Base-by-base conservation (phyloP, 352 stramenopile genomes). In the Pythium periplocum region DNA sequence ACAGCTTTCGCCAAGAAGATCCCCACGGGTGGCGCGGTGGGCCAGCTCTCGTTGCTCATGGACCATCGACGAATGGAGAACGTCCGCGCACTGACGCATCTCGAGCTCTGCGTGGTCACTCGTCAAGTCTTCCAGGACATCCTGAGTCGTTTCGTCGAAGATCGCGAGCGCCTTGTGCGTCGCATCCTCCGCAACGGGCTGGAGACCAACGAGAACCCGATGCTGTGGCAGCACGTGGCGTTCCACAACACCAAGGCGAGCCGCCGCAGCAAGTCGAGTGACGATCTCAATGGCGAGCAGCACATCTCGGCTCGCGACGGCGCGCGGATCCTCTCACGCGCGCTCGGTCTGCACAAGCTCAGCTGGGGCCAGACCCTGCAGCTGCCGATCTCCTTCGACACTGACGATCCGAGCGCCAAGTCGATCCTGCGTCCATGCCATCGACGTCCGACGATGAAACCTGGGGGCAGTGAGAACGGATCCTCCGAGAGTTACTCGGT, bases 51-150 rank as follows among this genome's bases (percentile, higher is more conserved):
- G 7, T 34, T 74, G 1, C 26, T 74, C 0, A 34, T 74, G 26
- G 61, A 71, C 50, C 68, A 59, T 49, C 66, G 59, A 37, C 53
- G 42, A 1, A 31, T 45, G 0, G 58, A 53, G 35, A 68, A 62
- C 32, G 62, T 71, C 2, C 51, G 62, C 2, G 58, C 66, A 1
- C 38, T 59, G 4, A 61, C 54, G 7, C 55, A 62, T 42, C 49
- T 68, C 45, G 62, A 74, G 45, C 32, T 71, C 5, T 65, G 48
- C 32, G 47, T 64, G 10, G 45, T 74, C 2, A 5, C 32, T 4
- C 50, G 62, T 1, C 9, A 30, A 3, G 3, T 37, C 6, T 65
- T 73, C 11, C 43, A 59, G 5, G 51, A 59, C 30, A 56, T 68
- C 9, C 36, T 70, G 11, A 49, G 58, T 17, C 57, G 55, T 9